These are phyloP conservation scores for Voacanga thouarsii DNA, from an alignment of 257 asterid genomes.

Conservation along the genomic window DNA sequence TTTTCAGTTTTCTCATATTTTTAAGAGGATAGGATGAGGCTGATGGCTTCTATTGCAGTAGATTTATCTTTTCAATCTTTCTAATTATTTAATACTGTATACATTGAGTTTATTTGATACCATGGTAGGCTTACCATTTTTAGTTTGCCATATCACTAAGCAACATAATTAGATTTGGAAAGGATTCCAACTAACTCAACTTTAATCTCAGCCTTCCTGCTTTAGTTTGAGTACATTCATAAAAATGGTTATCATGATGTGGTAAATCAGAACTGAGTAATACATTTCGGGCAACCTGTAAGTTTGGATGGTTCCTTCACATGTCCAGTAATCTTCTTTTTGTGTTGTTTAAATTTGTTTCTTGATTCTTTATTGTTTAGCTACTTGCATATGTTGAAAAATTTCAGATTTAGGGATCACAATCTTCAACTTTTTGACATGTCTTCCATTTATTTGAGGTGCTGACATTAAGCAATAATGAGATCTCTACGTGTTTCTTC, in stretches of 20 bases:
- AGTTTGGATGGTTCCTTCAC: neutral
- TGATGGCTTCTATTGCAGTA: neutral
- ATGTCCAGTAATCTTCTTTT: neutral
- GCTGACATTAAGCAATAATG: neutral
- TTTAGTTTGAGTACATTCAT: neutral
- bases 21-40: neutral
- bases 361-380: neutral
- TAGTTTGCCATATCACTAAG: neutral
- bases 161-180: neutral
- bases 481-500: neutral
- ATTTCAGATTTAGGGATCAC: neutral
- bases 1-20: neutral
- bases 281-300: neutral
- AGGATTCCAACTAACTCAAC: neutral
- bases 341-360: neutral
- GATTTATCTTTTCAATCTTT: neutral
- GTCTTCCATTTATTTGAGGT: neutral
- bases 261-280: neutral
- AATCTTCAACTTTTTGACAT: neutral
- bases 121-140: neutral
- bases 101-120: neutral
- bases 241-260: neutral
- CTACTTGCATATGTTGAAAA: neutral
- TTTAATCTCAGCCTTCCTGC: neutral
- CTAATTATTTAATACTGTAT: neutral